Conservation (phyloP, 768 basidiomycete species). For the Cystobasidium ongulense region DNA sequence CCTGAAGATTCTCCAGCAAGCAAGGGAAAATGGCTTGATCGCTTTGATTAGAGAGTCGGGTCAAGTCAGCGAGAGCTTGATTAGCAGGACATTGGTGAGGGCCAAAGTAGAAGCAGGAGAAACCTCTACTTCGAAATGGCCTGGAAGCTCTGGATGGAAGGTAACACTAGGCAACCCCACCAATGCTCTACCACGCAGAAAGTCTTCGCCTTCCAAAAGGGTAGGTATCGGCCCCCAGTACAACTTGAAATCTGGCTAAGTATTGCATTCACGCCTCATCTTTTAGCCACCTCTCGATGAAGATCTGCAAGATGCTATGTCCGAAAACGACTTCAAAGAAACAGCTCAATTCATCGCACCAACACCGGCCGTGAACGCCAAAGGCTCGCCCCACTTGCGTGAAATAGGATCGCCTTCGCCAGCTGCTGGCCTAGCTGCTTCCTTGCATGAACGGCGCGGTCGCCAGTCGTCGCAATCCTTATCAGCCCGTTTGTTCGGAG, state of each 20-base stretch:
- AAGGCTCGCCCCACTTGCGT: not conserved
- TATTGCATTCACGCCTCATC: not conserved
- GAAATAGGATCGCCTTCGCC: not conserved
- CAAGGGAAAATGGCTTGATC: not conserved
- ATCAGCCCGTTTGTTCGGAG: slow-evolving; percentile 5
- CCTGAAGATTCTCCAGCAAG: not conserved
- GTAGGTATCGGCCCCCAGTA: not conserved
- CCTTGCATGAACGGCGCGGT: slow-evolving; percentile 10
- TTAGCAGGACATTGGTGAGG: not conserved
- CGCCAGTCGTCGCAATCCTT: slow-evolving; percentile 12
- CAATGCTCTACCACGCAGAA: not conserved
- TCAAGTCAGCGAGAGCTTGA: not conserved
- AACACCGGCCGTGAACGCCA: not conserved
- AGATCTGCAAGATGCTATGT: slow-evolving; percentile 29
- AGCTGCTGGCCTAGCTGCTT: not conserved
- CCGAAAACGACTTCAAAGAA: slow-evolving; percentile 3
- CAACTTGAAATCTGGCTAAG: not conserved
- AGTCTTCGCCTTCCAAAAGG: not conserved
- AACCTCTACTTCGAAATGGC: not conserved
- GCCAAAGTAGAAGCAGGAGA: slow-evolving; percentile 21
- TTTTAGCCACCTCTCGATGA: not conserved
- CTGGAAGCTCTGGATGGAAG: not conserved
- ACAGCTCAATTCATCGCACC: not conserved
- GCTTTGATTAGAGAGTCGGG: not conserved
- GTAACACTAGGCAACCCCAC: not conserved